These are phyloP conservation scores for Aspergillus sergii DNA, from an alignment of 2,329 filamentous ascomycete species.

Conservation along the genomic window DNA sequence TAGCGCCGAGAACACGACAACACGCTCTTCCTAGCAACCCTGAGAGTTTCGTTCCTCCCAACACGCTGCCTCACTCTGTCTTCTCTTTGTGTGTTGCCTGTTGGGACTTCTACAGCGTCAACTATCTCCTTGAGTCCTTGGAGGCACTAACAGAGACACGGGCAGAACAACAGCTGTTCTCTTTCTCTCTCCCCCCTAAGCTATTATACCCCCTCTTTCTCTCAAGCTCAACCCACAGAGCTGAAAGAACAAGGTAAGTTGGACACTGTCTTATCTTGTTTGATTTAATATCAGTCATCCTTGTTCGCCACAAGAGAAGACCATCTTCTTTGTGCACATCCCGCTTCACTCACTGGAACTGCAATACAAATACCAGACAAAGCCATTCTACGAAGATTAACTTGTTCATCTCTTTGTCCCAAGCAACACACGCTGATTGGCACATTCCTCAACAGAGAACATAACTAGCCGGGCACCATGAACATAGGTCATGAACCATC, in stretches of 20 bases:
- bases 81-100: background rate
- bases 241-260: background rate
- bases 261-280: background rate
- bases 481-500: conserved; percentile 20
- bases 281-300: background rate
- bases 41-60: background rate
- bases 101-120: background rate
- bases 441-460: background rate
- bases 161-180: background rate
- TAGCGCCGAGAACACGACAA: background rate
- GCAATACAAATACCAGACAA: background rate
- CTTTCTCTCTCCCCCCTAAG: background rate
- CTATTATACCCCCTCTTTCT: background rate
- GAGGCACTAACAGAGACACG: background rate
- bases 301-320: background rate
- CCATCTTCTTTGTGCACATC: background rate
- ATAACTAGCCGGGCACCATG: background rate
- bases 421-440: background rate
- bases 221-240: background rate
- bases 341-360: background rate
- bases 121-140: background rate
- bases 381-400: background rate
- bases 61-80: background rate
- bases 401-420: background rate
- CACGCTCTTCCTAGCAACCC: background rate